phyloP scores from a whole-genome alignment of 495 filamentous ascomycete species.

The Xylaria cubensis region DNA sequence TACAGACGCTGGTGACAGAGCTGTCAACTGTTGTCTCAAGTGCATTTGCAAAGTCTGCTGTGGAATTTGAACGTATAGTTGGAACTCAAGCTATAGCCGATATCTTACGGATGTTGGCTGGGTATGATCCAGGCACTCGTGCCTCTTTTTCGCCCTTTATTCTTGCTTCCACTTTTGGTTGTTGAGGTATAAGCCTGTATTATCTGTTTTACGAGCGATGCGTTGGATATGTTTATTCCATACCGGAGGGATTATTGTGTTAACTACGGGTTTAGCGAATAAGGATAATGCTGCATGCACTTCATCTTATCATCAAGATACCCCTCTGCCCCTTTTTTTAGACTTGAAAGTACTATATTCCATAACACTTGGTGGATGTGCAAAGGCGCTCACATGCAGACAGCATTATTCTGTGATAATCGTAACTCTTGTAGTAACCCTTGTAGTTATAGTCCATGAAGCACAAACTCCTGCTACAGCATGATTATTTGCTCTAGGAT shows the following conservation, averaged over 20 bases:
- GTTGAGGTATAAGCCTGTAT: background rate
- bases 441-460: background rate
- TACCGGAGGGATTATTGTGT: background rate
- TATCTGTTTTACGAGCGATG: background rate
- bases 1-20: background rate
- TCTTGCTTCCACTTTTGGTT: background rate
- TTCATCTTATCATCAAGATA: background rate
- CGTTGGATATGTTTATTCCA: background rate
- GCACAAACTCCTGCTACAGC: background rate
- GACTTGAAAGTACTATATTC: background rate
- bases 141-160: background rate
- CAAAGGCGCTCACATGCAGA: background rate
- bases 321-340: background rate
- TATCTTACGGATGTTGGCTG: background rate
- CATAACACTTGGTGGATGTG: background rate
- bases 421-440: background rate
- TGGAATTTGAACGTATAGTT: background rate
- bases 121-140: background rate
- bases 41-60: background rate
- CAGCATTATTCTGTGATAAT: background rate
- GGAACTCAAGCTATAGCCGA: background rate
- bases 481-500: background rate
- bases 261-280: background rate
- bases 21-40: slow-evolving; percentile 5
- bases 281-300: background rate